Evolutionary conservation across 352 stramenopile genomes (phyloP), one percentile per base, ranked within the genome.

Genomic region (Paralagenidium karlingii): DNA sequence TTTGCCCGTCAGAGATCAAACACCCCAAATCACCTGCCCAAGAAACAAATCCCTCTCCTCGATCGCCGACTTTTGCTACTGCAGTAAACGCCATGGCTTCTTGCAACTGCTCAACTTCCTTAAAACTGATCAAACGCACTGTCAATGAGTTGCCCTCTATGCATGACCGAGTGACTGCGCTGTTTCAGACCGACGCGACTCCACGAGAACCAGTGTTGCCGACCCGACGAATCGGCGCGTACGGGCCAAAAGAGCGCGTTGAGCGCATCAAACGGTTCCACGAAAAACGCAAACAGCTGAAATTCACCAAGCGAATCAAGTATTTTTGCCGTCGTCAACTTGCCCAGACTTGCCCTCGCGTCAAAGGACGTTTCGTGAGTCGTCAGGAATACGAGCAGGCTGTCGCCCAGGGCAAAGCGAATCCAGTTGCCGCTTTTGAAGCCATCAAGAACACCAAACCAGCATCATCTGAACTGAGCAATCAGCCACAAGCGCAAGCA

Each of bases 251-350:
- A 11, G 53, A 65, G 18, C 58, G 74, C 3, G 61, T 51, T 15
- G 53, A 74, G 39, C 67, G 70, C 25, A 60, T 87, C 25, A 50
- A 55, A 28, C 70, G 70, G 18, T 87, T 83, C 46, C 68, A 68
- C 24, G 66, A 76, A 28, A 87, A 87, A 61, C 68, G 74, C 38
- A 76, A 82, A 40, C 55, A 63, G 40, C 68, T 68, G 22, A 68
- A 83, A 30, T 86, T 68, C 31, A 58, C 70, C 43, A 82, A 83
- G 45, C 63, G 62, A 38, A 57, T 82, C 56, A 82, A 82, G 45
- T 86, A 86, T 47, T 66, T 58, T 32, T 82, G 68, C 45, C 68
- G 71, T 40, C 79, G 82, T 43, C 63, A 60, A 0, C 55, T 86
- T 19, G 71, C 71, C n/a, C 77, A 68, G 34, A 62, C 67, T 8